A percentile compares a stretch with the other conserved stretches of the same genome.
These are phyloP conservation scores for Polyplosphaeria fusca DNA, from an alignment of 495 filamentous ascomycete genomes.

Conservation along the genomic window DNA sequence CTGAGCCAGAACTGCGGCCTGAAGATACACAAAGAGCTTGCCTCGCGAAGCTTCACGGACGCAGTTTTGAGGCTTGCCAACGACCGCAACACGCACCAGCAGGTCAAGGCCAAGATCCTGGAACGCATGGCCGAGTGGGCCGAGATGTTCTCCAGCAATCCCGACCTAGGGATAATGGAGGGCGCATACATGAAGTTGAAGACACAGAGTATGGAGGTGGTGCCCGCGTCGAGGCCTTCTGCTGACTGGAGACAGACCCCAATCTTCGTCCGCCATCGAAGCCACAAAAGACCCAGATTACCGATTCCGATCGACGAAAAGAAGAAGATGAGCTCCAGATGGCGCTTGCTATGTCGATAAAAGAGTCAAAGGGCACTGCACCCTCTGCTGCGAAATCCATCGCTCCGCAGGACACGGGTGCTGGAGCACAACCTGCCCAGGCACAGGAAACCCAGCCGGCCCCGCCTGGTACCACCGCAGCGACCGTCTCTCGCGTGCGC, in stretches of 20 bases:
- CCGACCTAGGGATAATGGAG: constrained; percentile 96
- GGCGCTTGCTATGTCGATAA: constrained; percentile 86
- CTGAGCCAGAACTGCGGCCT: constrained; percentile 92
- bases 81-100: constrained; percentile 90
- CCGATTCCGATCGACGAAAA: constrained; percentile 84
- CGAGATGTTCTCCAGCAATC: constrained; percentile 85
- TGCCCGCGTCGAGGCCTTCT: too few relatives aligned
- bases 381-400: constrained; percentile 31
- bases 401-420: constrained; percentile 20
- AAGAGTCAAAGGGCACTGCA: constrained; percentile 59
- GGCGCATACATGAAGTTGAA: constrained; percentile 90
- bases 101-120: constrained; percentile 94
- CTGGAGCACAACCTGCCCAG: constrained; percentile 21
- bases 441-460: constrained; percentile 48
- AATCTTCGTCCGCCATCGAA: constrained; percentile 89
- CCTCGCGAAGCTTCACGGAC: constrained; percentile 93
- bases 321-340: constrained; percentile 98
- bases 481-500: constrained; percentile 90
- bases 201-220: constrained; percentile 56
- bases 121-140: constrained; percentile 96
- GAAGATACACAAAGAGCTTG: constrained; percentile 87
- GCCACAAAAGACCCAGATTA: constrained; percentile 86
- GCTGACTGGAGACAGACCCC: constrained; percentile 73
- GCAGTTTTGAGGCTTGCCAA: constrained; percentile 83
- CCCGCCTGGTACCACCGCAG: constrained; percentile 79